Conservation (phyloP, 2,329 filamentous ascomycete genomes). For the Botrytis paeoniae region DNA sequence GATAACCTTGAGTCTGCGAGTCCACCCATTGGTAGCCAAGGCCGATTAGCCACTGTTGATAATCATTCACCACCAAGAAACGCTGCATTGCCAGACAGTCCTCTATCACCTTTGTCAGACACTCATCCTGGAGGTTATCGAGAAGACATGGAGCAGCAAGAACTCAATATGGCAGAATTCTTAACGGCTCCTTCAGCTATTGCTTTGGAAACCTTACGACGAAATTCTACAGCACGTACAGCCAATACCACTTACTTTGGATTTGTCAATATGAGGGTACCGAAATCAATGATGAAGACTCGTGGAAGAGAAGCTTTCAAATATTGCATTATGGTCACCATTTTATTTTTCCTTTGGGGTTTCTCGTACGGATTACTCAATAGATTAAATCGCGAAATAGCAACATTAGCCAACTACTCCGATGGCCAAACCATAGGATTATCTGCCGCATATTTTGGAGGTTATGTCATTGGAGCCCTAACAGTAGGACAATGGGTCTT, state of each 20-base stretch:
- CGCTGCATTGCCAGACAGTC: constrained; percentile 3
- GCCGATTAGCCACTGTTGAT: not conserved
- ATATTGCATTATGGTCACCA: constrained; percentile 71
- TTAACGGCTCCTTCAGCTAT: constrained; percentile 27
- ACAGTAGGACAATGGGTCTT: constrained; percentile 69
- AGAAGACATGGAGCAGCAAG: constrained; percentile 23
- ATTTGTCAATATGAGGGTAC: constrained; percentile 67
- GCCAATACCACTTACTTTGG: constrained; percentile 62
- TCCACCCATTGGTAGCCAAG: constrained; percentile 22
- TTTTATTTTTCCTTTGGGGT: constrained; percentile 86
- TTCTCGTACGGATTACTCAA: constrained; percentile 87
- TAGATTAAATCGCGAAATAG: constrained; percentile 71
- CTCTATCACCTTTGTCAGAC: constrained; percentile 20
- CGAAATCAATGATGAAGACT: constrained; percentile 68
- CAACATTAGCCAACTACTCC: constrained; percentile 55
- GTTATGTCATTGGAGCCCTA: constrained; percentile 67
- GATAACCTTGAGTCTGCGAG: constrained; percentile 25
- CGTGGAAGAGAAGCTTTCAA: constrained; percentile 63
- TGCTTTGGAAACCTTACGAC: constrained; percentile 3
- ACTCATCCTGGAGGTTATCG: constrained; percentile 21
- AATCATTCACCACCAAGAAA: not conserved
- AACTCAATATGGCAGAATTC: constrained; percentile 34
- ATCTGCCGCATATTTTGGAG: constrained; percentile 68
- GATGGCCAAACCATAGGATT: constrained; percentile 62
- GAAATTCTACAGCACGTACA: constrained; percentile 22